Evolutionary conservation across 1,284 basidiomycete species (phyloP), one percentile per base, ranked within the genome.

Genomic region (Melampsora larici-populina): DNA sequence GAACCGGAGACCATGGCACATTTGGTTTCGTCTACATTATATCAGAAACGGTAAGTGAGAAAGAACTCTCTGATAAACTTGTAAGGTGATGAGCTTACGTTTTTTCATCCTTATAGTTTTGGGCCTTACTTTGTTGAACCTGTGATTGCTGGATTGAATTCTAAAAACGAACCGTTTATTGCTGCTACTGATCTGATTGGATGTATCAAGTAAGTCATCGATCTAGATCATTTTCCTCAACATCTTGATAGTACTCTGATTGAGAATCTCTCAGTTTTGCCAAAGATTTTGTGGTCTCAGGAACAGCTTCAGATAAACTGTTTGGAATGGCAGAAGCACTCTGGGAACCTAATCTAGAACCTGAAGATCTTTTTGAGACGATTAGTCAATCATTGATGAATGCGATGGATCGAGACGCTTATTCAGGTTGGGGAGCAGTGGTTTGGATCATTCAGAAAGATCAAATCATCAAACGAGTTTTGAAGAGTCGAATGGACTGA

Each of bases 341-440:
- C 58, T 99, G 97, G 97, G 96, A 99, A 85, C 94, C 95, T 7
- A 93, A 95, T 85, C 87, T 99, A 84, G 94, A 90, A 83, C 90
- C 95, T 17, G 97, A 99, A 84, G 97, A 99, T 84, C 86, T 99
- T 70, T 99, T 99, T 82, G 97, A 99, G 87, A 99, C 97, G 15
- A 94, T 98, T 82, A 94, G 93, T 29, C 97, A 99, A 85, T 96
- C 94, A 11, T 86, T 99, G 77, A 86, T 99, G 82, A 98, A 96
- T 82, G 93, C 94, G 11, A 90, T 98, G 51, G 97, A 99, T 84
- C 88, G 97, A 71, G 97, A 99, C 85, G 94, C 97, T 21, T 92
- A 91, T 84, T 97, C 94, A 76, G 97, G 97, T 80, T 98, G 94
- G 94, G 97, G 97, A 67, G 94, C 91, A 48, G 86, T 97, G 65